Conservation (phyloP, 208 protist genomes). For the Phytomonas sp. region DNA sequence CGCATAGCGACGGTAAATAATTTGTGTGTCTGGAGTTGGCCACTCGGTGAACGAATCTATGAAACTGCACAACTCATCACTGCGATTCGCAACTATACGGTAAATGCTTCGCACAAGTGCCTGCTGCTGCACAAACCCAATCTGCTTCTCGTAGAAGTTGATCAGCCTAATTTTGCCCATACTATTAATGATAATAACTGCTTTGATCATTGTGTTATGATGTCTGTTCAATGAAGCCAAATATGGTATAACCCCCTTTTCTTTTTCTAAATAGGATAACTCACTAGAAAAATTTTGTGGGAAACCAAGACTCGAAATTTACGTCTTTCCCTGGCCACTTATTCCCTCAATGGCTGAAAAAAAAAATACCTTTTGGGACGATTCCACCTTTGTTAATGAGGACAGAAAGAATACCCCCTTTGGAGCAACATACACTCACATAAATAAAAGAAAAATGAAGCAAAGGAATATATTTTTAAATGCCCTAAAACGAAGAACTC, state of each 20-base stretch:
- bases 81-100: conserved; percentile 84
- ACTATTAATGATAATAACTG: conserved; percentile 96
- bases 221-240: background rate
- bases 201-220: conserved; percentile 90
- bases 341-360: background rate
- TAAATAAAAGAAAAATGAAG: background rate
- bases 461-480: background rate
- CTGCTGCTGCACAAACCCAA: conserved; percentile 69
- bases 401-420: background rate
- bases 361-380: background rate
- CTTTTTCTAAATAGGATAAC: background rate
- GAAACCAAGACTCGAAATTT: background rate
- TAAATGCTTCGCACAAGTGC: conserved; percentile 89
- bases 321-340: background rate
- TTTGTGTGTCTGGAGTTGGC: conserved; percentile 92
- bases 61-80: conserved; percentile 95
- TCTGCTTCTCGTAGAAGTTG: conserved; percentile 93
- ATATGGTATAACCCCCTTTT: background rate
- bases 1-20: conserved; percentile 97
- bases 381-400: background rate
- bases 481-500: background rate
- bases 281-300: background rate
- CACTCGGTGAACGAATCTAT: conserved; percentile 86
- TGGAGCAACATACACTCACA: background rate
- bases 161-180: conserved; percentile 94